A percentile compares a stretch with the other conserved stretches of the same genome.
These are phyloP conservation scores for Leccinum aurantiacum DNA, from an alignment of 768 basidiomycete species.

Conservation along the genomic window DNA sequence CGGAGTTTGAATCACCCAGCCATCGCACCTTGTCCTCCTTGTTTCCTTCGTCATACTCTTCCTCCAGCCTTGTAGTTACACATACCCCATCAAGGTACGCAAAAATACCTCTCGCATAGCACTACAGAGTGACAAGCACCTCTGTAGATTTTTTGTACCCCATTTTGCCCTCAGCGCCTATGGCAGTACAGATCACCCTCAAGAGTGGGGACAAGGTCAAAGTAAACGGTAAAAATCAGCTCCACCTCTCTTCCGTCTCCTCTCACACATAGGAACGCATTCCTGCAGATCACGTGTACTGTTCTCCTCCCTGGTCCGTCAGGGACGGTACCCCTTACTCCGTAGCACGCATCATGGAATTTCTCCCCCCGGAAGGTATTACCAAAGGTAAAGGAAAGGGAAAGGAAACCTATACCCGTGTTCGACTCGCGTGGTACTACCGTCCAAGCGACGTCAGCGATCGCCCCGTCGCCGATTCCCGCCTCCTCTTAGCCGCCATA, in stretches of 20 bases:
- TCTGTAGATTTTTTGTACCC: conserved; percentile 30
- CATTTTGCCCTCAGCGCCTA: conserved; percentile 20
- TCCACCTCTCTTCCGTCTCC: conserved; percentile 15
- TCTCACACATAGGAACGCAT: conserved; percentile 27
- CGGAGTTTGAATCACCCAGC: conserved; percentile 39
- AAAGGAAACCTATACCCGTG: conserved; percentile 74
- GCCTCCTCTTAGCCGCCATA: conserved; percentile 91
- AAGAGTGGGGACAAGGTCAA: conserved; percentile 84
- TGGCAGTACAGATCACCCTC: conserved; percentile 50
- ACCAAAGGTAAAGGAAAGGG: conserved; percentile 65
- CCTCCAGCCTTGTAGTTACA: conserved; percentile 22
- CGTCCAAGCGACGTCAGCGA: conserved; percentile 95
- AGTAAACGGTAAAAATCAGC: conserved; percentile 69
- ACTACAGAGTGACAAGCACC: conserved; percentile 6
- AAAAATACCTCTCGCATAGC: conserved; percentile 16
- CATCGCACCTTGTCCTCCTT: conserved; percentile 37
- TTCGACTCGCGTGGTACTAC: conserved; percentile 94
- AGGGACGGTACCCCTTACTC: conserved; percentile 95
- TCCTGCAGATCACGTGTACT: conserved; percentile 91
- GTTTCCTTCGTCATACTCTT: conserved; percentile 34
- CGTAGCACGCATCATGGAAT: conserved; percentile 96
- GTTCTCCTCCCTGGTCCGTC: conserved; percentile 88
- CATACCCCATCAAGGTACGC: conserved; percentile 21
- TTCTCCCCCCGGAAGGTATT: conserved; percentile 76
- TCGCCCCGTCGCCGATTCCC: conserved; percentile 85